Evolutionary conservation across 768 basidiomycete species (phyloP), one percentile per base, ranked within the genome.

Genomic region (Lactifluus pinguis): DNA sequence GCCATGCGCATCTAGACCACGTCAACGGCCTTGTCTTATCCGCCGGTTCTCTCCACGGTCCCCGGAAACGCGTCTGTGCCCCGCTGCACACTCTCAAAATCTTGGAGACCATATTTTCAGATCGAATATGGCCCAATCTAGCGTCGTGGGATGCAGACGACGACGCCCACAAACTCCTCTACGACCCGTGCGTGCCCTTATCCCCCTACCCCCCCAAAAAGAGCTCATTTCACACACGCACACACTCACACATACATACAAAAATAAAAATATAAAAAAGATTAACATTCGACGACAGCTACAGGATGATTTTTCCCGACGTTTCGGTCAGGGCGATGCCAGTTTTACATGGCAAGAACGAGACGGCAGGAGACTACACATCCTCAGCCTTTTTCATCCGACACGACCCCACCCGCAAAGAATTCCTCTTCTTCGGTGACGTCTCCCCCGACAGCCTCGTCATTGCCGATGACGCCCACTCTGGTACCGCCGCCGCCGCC

Each of bases 401-500:
- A 14, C 81, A 88, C 65, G 78, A 89, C 54, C 73, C 78, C 17
- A 77, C 79, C 38, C 71, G 71, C 1, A 79, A 76, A 50, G 90
- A 95, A 71, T 85, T 98, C 65, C 76, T 98, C 41, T 98, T 98
- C 73, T 95, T 97, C 67, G 95, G 95, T 0, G 94, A 95, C 72
- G 86, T 97, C 61, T 92, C 95, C 68, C 90, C 92, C 9, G 92
- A 95, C 73, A 80, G 81, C 53, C 67, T 94, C 50, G 79, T 88
- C 6, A n/a, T 47, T 21, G 14, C 45, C 45, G 6, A 25, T 21
- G 15, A 25, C 45, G 15, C 44, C 44, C 8, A 21, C 9, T 19
- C 44, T 19, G 15, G 9, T 15, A 15, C 44, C 1, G 3, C 8
- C 8, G 19, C 68, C 15, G 3, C 8, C 8, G 19, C 68, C 15